Percentiles rank a stretch among this genome's conserved stretches.
Conservation (phyloP, 306 rosid species). For the Leucaena leucocephala region DNA sequence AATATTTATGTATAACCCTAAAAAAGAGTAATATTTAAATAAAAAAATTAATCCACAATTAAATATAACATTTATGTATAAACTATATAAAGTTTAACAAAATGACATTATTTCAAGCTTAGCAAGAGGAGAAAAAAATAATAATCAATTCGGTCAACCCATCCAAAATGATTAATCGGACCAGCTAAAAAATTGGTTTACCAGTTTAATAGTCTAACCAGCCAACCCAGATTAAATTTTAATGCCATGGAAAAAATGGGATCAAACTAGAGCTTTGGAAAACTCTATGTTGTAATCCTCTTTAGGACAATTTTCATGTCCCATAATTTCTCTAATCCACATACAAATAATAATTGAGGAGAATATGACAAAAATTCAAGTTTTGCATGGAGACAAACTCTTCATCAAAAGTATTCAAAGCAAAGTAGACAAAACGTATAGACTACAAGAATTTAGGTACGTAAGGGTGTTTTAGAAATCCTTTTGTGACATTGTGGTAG, state of each 20-base stretch:
- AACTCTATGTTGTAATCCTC: not conserved
- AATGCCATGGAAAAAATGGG: conserved; percentile 8
- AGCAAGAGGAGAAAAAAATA: no score
- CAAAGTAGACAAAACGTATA: conserved; percentile 37
- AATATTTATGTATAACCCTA: no score
- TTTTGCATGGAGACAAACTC: conserved; percentile 50
- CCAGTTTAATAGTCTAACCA: no score
- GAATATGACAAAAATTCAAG: conserved; percentile 46
- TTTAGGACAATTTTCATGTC: conserved; percentile 28
- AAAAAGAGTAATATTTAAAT: no score
- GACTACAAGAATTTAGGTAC: not conserved
- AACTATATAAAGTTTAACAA: no score
- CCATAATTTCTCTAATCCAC: conserved; percentile 37
- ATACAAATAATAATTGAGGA: conserved; percentile 39
- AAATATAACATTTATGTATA: no score
- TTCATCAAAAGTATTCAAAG: conserved; percentile 46
- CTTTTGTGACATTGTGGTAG: conserved; percentile 23
- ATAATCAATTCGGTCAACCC: no score
- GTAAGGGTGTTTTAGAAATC: conserved; percentile 25
- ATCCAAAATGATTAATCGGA: no score
- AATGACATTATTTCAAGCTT: no score
- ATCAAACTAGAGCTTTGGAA: conserved; percentile 39
- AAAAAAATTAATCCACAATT: no score
- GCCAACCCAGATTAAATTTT: no score
- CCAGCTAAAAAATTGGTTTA: no score